A percentile compares a stretch with the other conserved stretches of the same genome.
Conservation (phyloP, 2,329 filamentous ascomycete genomes). For the Penicillium carneum region DNA sequence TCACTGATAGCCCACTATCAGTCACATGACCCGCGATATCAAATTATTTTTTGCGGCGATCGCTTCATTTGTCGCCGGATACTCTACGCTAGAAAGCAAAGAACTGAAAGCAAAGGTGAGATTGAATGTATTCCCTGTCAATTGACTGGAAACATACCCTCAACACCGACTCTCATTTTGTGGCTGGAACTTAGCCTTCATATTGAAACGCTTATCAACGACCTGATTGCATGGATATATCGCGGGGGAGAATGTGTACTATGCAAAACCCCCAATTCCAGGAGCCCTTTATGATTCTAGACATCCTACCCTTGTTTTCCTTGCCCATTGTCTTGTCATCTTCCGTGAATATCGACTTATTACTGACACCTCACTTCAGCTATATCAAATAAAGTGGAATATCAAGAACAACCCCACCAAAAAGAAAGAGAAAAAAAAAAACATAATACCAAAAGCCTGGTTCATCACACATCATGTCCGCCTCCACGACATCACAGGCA, state of each 20-base stretch:
- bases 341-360: not conserved
- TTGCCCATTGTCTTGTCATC: not conserved
- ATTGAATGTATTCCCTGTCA: not conserved
- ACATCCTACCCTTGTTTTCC: not conserved
- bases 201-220: conserved; percentile 27
- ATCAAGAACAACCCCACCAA: conserved; percentile 17
- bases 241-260: not conserved
- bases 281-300: not conserved
- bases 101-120: conserved; percentile 31
- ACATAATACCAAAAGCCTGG: conserved; percentile 15
- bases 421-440: conserved; percentile 6
- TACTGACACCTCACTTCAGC: conserved; percentile 12
- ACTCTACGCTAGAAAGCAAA: conserved; percentile 21
- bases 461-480: conserved; percentile 22
- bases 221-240: conserved; percentile 22
- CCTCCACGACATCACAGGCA: conserved; percentile 24
- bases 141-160: not conserved
- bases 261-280: not conserved
- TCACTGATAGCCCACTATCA: conserved; percentile 23
- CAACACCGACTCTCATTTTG: not conserved
- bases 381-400: conserved; percentile 15
- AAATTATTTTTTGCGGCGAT: conserved; percentile 36
- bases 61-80: conserved; percentile 20
- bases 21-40: conserved; percentile 37
- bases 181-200: conserved; percentile 12